Evolutionary conservation across 805 yeast species (phyloP).

Genomic region (Vanderwaltozyma tropicalis): DNA sequence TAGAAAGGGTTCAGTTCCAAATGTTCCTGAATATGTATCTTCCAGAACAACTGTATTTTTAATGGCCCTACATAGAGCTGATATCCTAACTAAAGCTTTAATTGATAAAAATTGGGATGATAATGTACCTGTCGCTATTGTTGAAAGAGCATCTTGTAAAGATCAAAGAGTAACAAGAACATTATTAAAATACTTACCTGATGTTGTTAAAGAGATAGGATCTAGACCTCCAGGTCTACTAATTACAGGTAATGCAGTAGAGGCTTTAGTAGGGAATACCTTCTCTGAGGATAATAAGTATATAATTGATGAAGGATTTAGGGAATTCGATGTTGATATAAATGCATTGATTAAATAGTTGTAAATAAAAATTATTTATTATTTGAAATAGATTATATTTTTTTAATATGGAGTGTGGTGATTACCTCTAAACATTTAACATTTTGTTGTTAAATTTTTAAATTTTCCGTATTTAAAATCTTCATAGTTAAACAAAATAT

Average conservation of each 20-base stretch:
- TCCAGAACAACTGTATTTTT: constrained; percentile 76
- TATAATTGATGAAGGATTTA: constrained; percentile 30
- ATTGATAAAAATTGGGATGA: constrained; percentile 55
- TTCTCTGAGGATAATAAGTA: constrained; percentile 19
- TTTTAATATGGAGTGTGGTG: no score
- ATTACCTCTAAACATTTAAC: no score
- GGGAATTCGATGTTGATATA: constrained; percentile 10
- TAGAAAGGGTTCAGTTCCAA: constrained; percentile 71
- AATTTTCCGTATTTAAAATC: no score
- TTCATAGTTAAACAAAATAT: no score
- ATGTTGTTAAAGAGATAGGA: constrained; percentile 66
- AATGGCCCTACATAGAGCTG: constrained; percentile 77
- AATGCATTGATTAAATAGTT: not conserved
- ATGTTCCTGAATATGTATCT: constrained; percentile 59
- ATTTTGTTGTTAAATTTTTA: no score
- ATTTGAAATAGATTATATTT: not conserved
- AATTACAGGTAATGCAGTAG: constrained; percentile 72
- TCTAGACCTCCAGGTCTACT: constrained; percentile 89
- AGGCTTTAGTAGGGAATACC: constrained; percentile 29
- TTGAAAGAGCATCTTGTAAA: constrained; percentile 88
- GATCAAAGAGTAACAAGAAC: constrained; percentile 84
- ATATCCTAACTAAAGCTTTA: constrained; percentile 40
- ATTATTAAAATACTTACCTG: constrained; percentile 51
- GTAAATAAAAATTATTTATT: not conserved
- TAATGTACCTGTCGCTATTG: constrained; percentile 67